Conservation (phyloP, 2,329 filamentous ascomycete genomes). For the Reticulascus tulasneorum region DNA sequence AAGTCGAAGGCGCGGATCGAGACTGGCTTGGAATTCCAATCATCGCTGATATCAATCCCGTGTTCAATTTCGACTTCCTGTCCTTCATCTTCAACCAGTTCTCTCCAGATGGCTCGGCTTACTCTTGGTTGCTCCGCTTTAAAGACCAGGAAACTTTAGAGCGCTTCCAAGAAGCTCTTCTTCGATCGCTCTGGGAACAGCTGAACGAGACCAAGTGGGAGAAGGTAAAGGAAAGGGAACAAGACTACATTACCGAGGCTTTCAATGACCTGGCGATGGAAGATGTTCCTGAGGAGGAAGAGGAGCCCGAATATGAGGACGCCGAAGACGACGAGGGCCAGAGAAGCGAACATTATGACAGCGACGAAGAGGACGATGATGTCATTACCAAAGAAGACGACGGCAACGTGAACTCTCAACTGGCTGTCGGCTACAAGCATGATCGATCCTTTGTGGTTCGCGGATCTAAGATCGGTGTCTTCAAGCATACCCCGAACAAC, state of each 20-base stretch:
- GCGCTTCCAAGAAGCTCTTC: conserved; percentile 86
- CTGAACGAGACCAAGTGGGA: conserved; percentile 91
- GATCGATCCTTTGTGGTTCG: conserved; percentile 96
- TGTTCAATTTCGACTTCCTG: conserved; percentile 98
- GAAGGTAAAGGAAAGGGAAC: conserved; percentile 87
- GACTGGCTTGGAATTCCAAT: conserved; percentile 87
- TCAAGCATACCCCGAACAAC: conserved; percentile 92
- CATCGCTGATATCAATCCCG: conserved; percentile 83
- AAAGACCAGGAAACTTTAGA: conserved; percentile 77
- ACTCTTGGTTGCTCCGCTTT: conserved; percentile 94
- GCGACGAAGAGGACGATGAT: conserved; percentile 76
- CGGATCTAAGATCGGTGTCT: conserved; percentile 96
- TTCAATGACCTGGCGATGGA: conserved; percentile 95
- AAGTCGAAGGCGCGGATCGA: conserved; percentile 70
- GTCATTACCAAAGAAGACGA: conserved; percentile 64
- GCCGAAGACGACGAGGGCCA: conserved; percentile 61
- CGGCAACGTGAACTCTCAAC: conserved; percentile 84
- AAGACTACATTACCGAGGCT: conserved; percentile 90
- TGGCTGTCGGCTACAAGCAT: conserved; percentile 95
- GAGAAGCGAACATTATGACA: conserved; percentile 64
- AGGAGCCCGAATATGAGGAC: conserved; percentile 52
- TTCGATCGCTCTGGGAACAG: conserved; percentile 96
- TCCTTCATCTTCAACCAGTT: conserved; percentile 99
- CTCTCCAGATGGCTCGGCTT: conserved; percentile 78
- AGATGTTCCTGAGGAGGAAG: conserved; percentile 52